phyloP scores from a whole-genome alignment of 1,284 basidiomycete genomes.

The Cystobasidium slooffiae region DNA sequence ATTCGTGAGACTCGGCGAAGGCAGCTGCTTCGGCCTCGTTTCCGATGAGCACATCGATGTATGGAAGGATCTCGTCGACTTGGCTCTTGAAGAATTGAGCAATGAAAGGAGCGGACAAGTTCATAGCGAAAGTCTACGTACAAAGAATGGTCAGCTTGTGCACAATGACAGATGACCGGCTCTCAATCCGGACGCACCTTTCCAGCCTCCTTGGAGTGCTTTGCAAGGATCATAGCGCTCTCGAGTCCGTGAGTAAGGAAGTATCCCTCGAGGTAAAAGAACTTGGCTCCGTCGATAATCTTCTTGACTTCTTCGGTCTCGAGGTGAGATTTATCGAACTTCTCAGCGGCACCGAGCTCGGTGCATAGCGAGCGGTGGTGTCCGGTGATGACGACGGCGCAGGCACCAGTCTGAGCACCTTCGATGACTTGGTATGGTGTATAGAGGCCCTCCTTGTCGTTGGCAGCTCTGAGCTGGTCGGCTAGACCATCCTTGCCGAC shows the following conservation, averaged over 20 bases:
- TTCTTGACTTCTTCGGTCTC: conserved; percentile 75
- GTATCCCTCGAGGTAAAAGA: conserved; percentile 95
- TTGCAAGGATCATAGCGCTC: conserved; percentile 74
- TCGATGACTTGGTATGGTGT: conserved; percentile 87
- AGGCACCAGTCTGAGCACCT: conserved; percentile 90
- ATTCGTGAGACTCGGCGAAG: conserved; percentile 72
- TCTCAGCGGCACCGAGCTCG: conserved; percentile 85
- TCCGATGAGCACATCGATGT: conserved; percentile 84
- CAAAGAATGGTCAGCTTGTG: neutral
- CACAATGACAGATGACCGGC: neutral
- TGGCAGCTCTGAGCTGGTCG: conserved; percentile 86
- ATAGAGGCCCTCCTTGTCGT: conserved; percentile 87
- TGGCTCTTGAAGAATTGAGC: conserved; percentile 88
- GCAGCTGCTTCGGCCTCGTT: conserved; percentile 94
- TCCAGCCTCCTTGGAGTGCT: conserved; percentile 74
- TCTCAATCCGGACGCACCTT: conserved; percentile 68
- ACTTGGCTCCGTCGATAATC: conserved; percentile 77
- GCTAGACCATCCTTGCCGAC: conserved; percentile 93
- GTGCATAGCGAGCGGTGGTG: conserved; percentile 88
- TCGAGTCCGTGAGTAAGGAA: conserved; percentile 93
- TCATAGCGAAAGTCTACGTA: conserved; percentile 77
- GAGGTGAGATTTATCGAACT: conserved; percentile 81
- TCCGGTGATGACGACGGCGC: conserved; percentile 92
- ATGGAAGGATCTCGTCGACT: conserved; percentile 76
- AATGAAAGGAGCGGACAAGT: conserved; percentile 98